Evolutionary conservation across 116 monocot genomes (phyloP).

Genomic region (Iris pallida): DNA sequence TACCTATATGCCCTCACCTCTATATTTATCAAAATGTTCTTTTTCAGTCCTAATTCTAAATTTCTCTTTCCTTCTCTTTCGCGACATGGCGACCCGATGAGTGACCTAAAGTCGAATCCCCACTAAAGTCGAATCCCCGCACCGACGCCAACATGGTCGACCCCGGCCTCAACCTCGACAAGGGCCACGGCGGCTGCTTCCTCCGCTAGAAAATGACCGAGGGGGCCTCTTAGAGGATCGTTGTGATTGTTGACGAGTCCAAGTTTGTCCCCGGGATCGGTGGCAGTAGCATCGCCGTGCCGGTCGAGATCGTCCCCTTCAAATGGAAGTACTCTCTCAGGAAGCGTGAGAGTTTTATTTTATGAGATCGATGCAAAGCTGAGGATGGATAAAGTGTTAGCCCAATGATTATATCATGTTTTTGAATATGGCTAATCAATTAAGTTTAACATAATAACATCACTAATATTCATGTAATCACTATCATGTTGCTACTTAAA

Average conservation of each 20-base stretch:
- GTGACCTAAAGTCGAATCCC: too few relatives aligned
- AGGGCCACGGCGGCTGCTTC: constrained; percentile 61
- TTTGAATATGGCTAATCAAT: too few relatives aligned
- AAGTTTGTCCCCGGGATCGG: constrained; percentile 61
- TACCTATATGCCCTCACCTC: too few relatives aligned
- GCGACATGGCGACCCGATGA: too few relatives aligned
- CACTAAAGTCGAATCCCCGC: too few relatives aligned
- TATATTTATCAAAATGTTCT: too few relatives aligned
- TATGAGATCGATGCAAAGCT: constrained; percentile 43
- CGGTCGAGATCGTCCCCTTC: constrained; percentile 74
- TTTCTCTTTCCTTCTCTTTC: too few relatives aligned
- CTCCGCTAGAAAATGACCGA: constrained; percentile 81
- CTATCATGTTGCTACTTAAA: too few relatives aligned
- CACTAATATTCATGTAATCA: too few relatives aligned
- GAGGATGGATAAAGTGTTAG: constrained; percentile 23
- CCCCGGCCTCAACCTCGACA: constrained; percentile 50
- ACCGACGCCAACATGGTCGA: constrained; percentile 79
- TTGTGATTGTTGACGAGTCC: constrained; percentile 71
- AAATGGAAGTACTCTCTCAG: constrained; percentile 44
- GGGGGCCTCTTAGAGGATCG: constrained; percentile 42
- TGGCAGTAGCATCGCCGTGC: constrained; percentile 53
- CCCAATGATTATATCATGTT: too few relatives aligned
- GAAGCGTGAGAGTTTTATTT: constrained; percentile 32
- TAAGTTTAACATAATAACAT: too few relatives aligned
- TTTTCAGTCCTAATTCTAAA: too few relatives aligned